Percentiles rank a stretch among this genome's conserved stretches.
phyloP scores from a whole-genome alignment of 108 stramenopile genomes.

The Chaetoceros muelleri region DNA sequence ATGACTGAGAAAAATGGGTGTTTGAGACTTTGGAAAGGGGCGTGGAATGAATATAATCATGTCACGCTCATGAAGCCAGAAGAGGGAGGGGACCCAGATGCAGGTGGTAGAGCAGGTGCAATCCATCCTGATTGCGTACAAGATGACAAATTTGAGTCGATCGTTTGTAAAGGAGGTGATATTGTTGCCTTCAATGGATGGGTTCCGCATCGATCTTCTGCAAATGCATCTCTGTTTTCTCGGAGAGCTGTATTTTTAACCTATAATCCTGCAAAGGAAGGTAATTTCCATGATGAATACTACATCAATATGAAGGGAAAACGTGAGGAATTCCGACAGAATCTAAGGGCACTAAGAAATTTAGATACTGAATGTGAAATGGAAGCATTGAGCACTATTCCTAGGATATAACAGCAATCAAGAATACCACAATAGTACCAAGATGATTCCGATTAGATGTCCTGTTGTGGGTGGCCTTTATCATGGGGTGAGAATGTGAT shows the following conservation, averaged over 20 bases:
- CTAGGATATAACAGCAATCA: slow-evolving; percentile 11
- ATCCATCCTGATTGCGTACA: slow-evolving; percentile 28
- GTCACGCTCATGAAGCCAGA: slow-evolving; percentile 21
- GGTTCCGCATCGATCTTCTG: slow-evolving; percentile 44
- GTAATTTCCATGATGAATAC: slow-evolving; percentile 37
- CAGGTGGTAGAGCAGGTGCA: slow-evolving; percentile 49
- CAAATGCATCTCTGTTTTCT: slow-evolving; percentile 38
- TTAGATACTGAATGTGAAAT: slow-evolving; percentile 23
- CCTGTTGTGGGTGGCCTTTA: too few species aligned
- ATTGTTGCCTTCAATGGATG: slow-evolving; percentile 41
- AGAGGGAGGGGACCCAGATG: slow-evolving; percentile 42
- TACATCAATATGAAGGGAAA: slow-evolving; percentile 36
- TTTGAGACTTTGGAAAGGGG: slow-evolving; percentile 36
- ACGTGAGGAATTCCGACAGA: slow-evolving; percentile 22
- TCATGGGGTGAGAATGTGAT: too few species aligned
- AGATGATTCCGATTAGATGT: too few species aligned
- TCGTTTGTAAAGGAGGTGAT: slow-evolving; percentile 34
- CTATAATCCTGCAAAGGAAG: slow-evolving; percentile 47
- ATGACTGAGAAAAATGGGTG: slow-evolving; percentile 55
- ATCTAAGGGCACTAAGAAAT: slow-evolving; percentile 11
- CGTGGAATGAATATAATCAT: slow-evolving; percentile 28
- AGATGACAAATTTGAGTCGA: slow-evolving; percentile 24
- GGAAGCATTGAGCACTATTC: slow-evolving; percentile 31
- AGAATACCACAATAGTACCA: background rate
- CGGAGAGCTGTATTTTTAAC: slow-evolving; percentile 55